Conservation (phyloP, 305 asterid genomes). For the Lippia alba region DNA sequence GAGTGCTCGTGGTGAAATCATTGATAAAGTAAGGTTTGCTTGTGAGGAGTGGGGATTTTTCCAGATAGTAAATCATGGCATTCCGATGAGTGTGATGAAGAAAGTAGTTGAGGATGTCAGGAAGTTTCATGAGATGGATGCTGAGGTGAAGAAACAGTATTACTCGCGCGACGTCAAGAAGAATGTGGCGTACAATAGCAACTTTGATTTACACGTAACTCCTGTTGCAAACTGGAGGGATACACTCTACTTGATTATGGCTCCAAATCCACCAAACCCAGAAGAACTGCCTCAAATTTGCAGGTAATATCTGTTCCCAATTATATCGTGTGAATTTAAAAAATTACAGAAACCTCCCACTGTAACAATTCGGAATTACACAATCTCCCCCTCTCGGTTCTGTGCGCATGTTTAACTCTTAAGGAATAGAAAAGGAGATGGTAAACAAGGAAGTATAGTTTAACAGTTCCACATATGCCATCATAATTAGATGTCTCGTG, state of each 20-base stretch:
- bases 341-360: background rate
- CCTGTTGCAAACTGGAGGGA: conserved; percentile 47
- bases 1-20: conserved; percentile 25
- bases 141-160: conserved; percentile 44
- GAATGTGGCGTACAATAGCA: conserved; percentile 39
- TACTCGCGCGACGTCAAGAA: conserved; percentile 43
- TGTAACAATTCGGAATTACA: background rate
- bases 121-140: conserved; percentile 44
- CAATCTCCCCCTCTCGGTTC: background rate
- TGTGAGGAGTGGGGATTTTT: conserved; percentile 50
- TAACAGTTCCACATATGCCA: too few species aligned
- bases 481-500: too few species aligned
- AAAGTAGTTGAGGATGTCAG: conserved; percentile 29
- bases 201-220: conserved; percentile 38
- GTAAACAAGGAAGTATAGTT: too few species aligned
- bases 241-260: conserved; percentile 32
- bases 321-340: background rate
- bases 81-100: conserved; percentile 33
- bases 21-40: conserved; percentile 38
- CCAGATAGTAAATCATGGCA: conserved; percentile 47
- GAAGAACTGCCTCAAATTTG: conserved; percentile 46
- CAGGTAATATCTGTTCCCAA: conserved; percentile 28
- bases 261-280: conserved; percentile 42
- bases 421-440: too few species aligned
- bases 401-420: too few species aligned